phyloP scores from a whole-genome alignment of 805 yeast species.

The Ogataea henricii region DNA sequence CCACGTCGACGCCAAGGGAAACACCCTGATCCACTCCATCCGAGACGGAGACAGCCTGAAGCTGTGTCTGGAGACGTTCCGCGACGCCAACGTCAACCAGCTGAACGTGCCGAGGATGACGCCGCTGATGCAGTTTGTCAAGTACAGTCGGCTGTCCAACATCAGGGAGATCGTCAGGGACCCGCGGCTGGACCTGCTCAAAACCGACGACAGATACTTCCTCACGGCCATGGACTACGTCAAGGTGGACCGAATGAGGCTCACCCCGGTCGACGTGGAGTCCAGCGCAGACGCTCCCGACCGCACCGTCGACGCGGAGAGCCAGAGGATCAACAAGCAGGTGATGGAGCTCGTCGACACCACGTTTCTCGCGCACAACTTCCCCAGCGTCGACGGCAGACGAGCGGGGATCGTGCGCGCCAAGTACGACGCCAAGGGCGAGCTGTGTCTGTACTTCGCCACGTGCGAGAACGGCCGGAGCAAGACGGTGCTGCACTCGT shows the following conservation, averaged over 20 bases:
- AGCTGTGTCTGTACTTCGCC: conserved; percentile 31
- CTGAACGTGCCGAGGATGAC: conserved; percentile 59
- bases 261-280: not conserved
- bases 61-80: conserved; percentile 39
- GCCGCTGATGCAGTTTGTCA: conserved; percentile 71
- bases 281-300: conserved; percentile 3
- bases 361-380: conserved; percentile 21
- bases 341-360: conserved; percentile 40
- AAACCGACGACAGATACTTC: conserved; percentile 32
- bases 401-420: conserved; percentile 39
- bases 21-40: conserved; percentile 74
- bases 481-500: conserved; percentile 28
- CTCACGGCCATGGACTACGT: conserved; percentile 49
- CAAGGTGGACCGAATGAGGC: conserved; percentile 34
- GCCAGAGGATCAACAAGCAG: conserved; percentile 14
- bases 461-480: conserved; percentile 10
- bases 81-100: conserved; percentile 55
- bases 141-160: conserved; percentile 67
- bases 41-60: conserved; percentile 47
- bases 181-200: conserved; percentile 47
- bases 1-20: conserved; percentile 74
- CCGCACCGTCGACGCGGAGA: not conserved
- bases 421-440: conserved; percentile 31
- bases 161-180: conserved; percentile 52
- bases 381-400: conserved; percentile 25